Evolutionary conservation across 495 filamentous ascomycete genomes (phyloP).

Genomic region (Trichoderma gamsii): DNA sequence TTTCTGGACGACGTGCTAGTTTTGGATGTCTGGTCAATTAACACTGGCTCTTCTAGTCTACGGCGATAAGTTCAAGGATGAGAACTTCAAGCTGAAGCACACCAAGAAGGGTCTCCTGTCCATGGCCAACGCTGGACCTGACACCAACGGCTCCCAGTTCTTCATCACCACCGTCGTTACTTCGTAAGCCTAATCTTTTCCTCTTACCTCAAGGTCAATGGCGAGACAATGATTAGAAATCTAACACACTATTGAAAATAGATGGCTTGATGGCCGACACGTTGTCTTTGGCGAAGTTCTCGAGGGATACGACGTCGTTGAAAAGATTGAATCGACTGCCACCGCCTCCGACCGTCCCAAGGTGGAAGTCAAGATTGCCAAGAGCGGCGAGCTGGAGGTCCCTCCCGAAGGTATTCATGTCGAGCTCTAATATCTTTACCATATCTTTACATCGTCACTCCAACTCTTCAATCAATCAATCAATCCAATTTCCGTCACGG

Average conservation of each 20-base stretch:
- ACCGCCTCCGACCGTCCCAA: conserved; percentile 70
- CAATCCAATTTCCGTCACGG: neutral
- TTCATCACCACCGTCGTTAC: conserved; percentile 89
- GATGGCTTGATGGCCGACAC: conserved; percentile 84
- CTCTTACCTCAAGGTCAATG: neutral
- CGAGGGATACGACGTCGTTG: conserved; percentile 86
- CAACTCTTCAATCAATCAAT: neutral
- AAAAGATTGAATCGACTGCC: conserved; percentile 73
- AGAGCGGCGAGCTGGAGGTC: conserved; percentile 87
- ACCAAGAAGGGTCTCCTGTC: conserved; percentile 56
- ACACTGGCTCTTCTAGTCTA: conserved; percentile 54
- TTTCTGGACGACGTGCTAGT: neutral
- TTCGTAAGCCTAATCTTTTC: conserved; percentile 47
- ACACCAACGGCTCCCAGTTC: conserved; percentile 99
- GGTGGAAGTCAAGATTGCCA: conserved; percentile 75
- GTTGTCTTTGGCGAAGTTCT: conserved; percentile 90
- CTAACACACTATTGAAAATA: conserved; percentile 28
- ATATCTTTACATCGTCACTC: conserved; percentile 15
- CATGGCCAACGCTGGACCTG: conserved; percentile 96
- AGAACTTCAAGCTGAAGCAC: conserved; percentile 99
- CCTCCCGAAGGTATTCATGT: conserved; percentile 96
- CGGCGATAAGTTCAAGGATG: conserved; percentile 87
- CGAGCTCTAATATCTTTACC: conserved; percentile 63
- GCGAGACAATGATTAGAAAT: conserved; percentile 8
- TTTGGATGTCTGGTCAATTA: conserved; percentile 15